Percentiles rank a stretch among this genome's conserved stretches.
Evolutionary conservation across 768 basidiomycete species (phyloP).

Genomic region (Calocera cornea): DNA sequence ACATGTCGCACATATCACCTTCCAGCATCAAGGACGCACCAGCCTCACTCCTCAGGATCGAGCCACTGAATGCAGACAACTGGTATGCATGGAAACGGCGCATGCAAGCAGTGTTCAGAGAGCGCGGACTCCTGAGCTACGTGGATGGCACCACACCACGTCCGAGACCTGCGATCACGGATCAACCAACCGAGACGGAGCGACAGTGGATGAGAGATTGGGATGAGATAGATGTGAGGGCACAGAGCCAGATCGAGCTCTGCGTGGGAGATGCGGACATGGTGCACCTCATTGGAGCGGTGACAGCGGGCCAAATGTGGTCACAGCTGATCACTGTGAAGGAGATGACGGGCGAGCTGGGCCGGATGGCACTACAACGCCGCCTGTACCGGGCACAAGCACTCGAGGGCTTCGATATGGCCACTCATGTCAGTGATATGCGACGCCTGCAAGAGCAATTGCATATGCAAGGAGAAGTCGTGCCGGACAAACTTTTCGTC

Average conservation of each 20-base stretch:
- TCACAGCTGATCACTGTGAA: conserved; percentile 20
- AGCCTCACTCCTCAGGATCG: background rate
- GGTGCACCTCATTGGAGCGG: conserved; percentile 21
- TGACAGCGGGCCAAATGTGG: conserved; percentile 23
- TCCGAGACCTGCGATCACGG: background rate
- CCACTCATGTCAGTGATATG: conserved; percentile 24
- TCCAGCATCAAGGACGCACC: background rate
- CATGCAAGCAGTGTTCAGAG: conserved; percentile 6
- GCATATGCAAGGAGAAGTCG: conserved; percentile 14
- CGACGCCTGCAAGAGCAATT: conserved; percentile 19
- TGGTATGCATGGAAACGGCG: conserved; percentile 13
- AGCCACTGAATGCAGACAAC: conserved; percentile 8
- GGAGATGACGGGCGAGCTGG: conserved; percentile 21
- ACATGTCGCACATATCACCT: background rate
- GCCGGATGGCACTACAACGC: conserved; percentile 18
- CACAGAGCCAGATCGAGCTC: too few relatives aligned
- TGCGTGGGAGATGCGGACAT: conserved; percentile 19
- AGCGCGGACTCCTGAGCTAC: background rate
- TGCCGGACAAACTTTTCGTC: conserved; percentile 23
- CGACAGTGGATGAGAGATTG: conserved; percentile 14
- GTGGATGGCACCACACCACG: background rate
- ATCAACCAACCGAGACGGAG: background rate
- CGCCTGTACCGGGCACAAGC: conserved; percentile 21
- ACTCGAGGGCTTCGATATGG: conserved; percentile 23
- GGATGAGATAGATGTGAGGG: too few relatives aligned